Evolutionary conservation across 176 grass and related monocot genomes (phyloP).

Genomic region (Triticum aestivum): IWGSC_CS_RefSeq_v2.1 NC_057807.1:554689988-554690487

Average conservation of each 20-base stretch:
- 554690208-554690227: no score
- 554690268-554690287: background rate
- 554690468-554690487: no score
- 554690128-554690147: background rate
- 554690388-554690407: background rate
- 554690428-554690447: background rate
- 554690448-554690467: background rate
- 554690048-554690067: background rate
- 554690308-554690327: background rate
- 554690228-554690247: background rate
- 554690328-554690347: background rate
- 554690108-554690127: background rate
- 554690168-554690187: no score
- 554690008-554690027: background rate
- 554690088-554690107: background rate
- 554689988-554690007: background rate
- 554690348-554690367: no score
- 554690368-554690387: conserved; percentile 1
- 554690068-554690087: background rate
- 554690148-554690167: no score
- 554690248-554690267: background rate
- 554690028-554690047: background rate
- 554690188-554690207: no score
- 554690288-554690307: background rate
- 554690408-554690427: background rate